A percentile compares a stretch with the other conserved stretches of the same genome.
These are phyloP conservation scores for Rhizopogon sp. DNA, from an alignment of 768 basidiomycete species.

Conservation along the genomic window DNA sequence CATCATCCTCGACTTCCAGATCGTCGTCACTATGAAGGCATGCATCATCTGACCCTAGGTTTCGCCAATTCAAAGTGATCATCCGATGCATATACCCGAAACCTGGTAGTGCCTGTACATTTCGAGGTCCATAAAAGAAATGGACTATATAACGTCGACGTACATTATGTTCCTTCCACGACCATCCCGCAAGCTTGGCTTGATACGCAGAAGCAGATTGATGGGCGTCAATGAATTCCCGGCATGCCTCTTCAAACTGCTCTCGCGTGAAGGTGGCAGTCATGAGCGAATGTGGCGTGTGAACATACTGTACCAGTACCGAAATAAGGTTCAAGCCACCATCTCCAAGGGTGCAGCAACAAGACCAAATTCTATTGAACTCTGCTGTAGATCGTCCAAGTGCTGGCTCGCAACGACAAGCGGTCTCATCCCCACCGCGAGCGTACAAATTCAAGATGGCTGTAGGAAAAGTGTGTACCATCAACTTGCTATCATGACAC, in stretches of 20 bases:
- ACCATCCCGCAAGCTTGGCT: slow-evolving; percentile 38
- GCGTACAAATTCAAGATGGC: slow-evolving; percentile 59
- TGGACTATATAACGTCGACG: slow-evolving; percentile 21
- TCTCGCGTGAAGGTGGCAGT: slow-evolving; percentile 40
- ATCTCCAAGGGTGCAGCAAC: slow-evolving; percentile 6
- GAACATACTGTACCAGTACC: slow-evolving; percentile 34
- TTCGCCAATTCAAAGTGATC: slow-evolving; percentile 16
- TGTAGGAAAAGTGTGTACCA: slow-evolving; percentile 72
- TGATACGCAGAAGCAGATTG: background rate
- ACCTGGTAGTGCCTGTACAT: slow-evolving; percentile 28
- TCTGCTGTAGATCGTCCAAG: slow-evolving; percentile 44
- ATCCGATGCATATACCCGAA: slow-evolving; percentile 46
- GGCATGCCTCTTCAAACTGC: slow-evolving; percentile 58
- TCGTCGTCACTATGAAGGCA: slow-evolving; percentile 9
- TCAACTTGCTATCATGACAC: background rate
- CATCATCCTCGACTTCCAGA: slow-evolving; percentile 29
- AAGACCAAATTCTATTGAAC: slow-evolving; percentile 16
- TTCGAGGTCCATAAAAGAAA: slow-evolving; percentile 6
- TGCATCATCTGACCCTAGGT: background rate
- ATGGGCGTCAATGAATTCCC: slow-evolving; percentile 38
- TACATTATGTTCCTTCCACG: slow-evolving; percentile 57
- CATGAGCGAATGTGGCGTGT: slow-evolving; percentile 30
- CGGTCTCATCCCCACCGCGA: slow-evolving; percentile 35
- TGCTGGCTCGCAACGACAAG: slow-evolving; percentile 37
- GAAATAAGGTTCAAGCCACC: slow-evolving; percentile 63